Conservation (phyloP, 2,329 filamentous ascomycete genomes). For the Aspergillus brunneoviolaceus region DNA sequence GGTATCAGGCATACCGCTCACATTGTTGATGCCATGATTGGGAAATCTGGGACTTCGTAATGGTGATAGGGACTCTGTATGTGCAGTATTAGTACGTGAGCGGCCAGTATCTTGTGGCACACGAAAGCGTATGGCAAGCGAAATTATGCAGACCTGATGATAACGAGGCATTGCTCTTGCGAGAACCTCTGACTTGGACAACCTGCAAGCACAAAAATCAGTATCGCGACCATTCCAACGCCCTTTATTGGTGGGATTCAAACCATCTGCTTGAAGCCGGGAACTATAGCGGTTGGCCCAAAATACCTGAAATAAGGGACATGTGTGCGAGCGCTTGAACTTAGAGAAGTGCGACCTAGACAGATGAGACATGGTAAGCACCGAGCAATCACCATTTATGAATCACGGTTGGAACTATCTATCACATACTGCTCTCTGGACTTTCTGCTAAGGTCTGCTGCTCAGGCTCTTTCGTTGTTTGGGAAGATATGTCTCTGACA, state of each 20-base stretch:
- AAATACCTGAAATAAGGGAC: conserved; percentile 92
- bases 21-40: conserved; percentile 20
- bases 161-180: conserved; percentile 41
- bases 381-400: not conserved
- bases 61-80: conserved; percentile 37
- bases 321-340: conserved; percentile 39
- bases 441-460: conserved; percentile 29
- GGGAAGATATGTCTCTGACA: conserved; percentile 18
- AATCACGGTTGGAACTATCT: not conserved
- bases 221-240: not conserved
- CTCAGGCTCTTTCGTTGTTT: conserved; percentile 26
- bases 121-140: not conserved
- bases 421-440: conserved; percentile 39
- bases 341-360: conserved; percentile 39
- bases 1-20: conserved; percentile 23
- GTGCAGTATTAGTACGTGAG: not conserved
- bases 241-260: not conserved
- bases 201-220: conserved; percentile 54
- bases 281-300: conserved; percentile 85
- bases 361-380: conserved; percentile 9
- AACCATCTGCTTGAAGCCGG: conserved; percentile 91
- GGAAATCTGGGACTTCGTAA: conserved; percentile 34
- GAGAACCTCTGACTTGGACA: conserved; percentile 58
- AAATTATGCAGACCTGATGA: conserved; percentile 35
- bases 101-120: not conserved